Base-by-base conservation (phyloP, 2,329 filamentous ascomycete species). In the Ophiosphaerella narmari region DNA sequence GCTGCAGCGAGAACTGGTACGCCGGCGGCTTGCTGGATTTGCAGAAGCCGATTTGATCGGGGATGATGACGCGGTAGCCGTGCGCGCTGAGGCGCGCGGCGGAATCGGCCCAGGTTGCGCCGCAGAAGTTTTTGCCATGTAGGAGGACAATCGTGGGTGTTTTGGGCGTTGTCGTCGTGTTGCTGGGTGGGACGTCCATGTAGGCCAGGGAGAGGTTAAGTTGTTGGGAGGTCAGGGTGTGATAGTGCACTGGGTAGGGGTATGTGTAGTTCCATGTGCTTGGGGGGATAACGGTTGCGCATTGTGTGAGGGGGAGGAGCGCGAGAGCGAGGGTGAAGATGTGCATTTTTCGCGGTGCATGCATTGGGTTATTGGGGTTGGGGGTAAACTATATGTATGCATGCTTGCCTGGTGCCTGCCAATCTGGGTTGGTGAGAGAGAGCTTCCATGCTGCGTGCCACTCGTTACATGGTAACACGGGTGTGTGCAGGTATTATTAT, bases 61-160 rank as follows among this genome's bases (percentile, higher is more conserved):
- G 78, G 2, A 80, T 68, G 43, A 83, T 76, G 43, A 83, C 78
- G 34, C 81, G 78, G 56, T 80, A 82, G 36, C 80, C 81, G 24
- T 61, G 63, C 2, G 57, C 53, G 3, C 72, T 60, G 46, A 83
- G 75, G 9, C 65, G 54, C n/a, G 78, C 77, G 12, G 80, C 82
- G 13, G 18, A 21, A 21, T 65, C 66, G 46, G 76, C 72, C 81
- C 81, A 83, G 7, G 80, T 83, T 18, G 78, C 71, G 32, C 74
- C 77, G 63, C 81, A 83, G 55, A 83, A 83, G 67, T 82, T 83
- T 66, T 81, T 82, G 56, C 81, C 81, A 60, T 83, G 81, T 13
- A 83, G 65, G 31, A 83, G 73, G 7, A 82, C 67, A 23, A 76
- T 78, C 0, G 74, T 78, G 44, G 60, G 55, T 21, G 74, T 77